phyloP scores from a whole-genome alignment of 257 asterid species.

The Gynochthodes officinalis region DNA sequence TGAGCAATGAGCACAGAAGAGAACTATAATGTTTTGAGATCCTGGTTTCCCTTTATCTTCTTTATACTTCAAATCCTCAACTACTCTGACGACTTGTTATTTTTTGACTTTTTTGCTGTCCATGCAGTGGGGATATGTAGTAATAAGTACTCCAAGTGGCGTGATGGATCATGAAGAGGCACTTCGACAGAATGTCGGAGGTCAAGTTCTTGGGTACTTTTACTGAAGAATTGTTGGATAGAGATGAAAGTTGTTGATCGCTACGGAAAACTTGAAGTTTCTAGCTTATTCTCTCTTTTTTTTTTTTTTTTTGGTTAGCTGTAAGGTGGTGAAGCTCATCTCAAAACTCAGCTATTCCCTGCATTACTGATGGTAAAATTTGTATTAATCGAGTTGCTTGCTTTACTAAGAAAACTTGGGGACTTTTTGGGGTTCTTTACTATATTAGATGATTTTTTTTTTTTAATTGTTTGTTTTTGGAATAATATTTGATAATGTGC shows the following conservation, averaged over 20 bases:
- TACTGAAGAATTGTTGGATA: conserved; percentile 36
- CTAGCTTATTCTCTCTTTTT: too few relatives aligned
- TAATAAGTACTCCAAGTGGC: conserved; percentile 92
- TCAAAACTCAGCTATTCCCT: not conserved
- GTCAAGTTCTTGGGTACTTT: conserved; percentile 95
- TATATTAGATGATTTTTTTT: too few relatives aligned
- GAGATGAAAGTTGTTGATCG: not conserved
- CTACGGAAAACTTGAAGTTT: not conserved
- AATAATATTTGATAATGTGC: too few relatives aligned
- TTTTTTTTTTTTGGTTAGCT: conserved; percentile 1
- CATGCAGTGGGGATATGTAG: conserved; percentile 95
- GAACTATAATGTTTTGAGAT: not conserved
- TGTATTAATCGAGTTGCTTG: too few relatives aligned
- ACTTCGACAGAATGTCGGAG: conserved; percentile 75
- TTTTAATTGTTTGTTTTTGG: too few relatives aligned
- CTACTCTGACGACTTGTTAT: not conserved
- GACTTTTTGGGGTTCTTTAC: too few relatives aligned
- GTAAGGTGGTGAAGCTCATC: too few relatives aligned
- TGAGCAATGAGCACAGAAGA: not conserved
- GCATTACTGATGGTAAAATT: not conserved
- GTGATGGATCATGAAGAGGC: conserved; percentile 97
- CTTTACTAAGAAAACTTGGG: too few relatives aligned
- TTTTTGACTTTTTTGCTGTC: conserved; percentile 1
- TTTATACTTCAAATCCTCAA: not conserved
- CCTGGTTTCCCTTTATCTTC: too few relatives aligned